Conservation (phyloP, 257 asterid genomes). For the Hygrophila difformis region DNA sequence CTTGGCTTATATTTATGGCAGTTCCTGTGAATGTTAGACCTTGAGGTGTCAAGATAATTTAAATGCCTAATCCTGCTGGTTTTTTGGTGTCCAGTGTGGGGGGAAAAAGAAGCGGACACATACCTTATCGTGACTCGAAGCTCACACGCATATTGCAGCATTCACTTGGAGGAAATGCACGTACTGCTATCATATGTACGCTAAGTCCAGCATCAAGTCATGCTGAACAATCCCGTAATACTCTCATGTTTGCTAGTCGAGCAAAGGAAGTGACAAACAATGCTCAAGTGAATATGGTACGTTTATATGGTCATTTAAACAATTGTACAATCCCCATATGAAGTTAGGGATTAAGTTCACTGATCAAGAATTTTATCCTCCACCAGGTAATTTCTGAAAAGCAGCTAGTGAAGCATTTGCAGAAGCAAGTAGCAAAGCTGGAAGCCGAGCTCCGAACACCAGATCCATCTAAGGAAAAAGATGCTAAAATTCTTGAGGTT, state of each 20-base stretch:
- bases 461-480: conserved; percentile 16
- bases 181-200: conserved; percentile 95
- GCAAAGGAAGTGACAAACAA: conserved; percentile 95
- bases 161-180: conserved; percentile 96
- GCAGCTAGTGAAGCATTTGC: conserved; percentile 90
- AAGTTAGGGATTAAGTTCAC: background rate
- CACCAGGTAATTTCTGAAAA: conserved; percentile 82
- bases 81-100: too few species aligned
- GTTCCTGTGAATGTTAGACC: too few species aligned
- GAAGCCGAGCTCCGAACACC: conserved; percentile 91
- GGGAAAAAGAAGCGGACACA: conserved; percentile 89
- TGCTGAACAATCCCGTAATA: conserved; percentile 86
- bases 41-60: too few species aligned
- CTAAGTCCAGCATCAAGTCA: conserved; percentile 92
- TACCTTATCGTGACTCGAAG: conserved; percentile 91
- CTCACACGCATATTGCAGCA: conserved; percentile 95
- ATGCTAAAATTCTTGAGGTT: conserved; percentile 8
- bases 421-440: conserved; percentile 91
- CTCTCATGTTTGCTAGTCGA: conserved; percentile 84
- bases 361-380: conserved; percentile 8
- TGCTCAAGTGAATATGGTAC: conserved; percentile 93
- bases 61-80: too few species aligned
- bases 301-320: conserved; percentile 7
- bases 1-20: too few species aligned
- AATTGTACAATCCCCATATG: too few species aligned